Conservation (phyloP, 805 yeast species). For the Yarrowia sp. region DNA sequence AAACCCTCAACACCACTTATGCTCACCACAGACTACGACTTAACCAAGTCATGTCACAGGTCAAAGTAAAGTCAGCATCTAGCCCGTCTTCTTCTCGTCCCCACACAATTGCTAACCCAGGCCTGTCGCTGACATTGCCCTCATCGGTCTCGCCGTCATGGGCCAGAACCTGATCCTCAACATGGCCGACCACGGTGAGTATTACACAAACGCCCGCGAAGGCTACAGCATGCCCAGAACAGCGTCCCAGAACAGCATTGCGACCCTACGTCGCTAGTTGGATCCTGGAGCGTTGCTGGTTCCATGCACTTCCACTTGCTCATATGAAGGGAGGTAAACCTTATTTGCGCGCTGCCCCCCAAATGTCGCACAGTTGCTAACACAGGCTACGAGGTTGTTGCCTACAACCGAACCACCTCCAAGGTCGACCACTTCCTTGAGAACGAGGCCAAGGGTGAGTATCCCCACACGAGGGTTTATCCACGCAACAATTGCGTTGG, state of each 20-base stretch:
- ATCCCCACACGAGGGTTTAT: not conserved
- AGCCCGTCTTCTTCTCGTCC: not conserved
- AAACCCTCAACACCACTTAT: constrained; percentile 1
- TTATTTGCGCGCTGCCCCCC: not conserved
- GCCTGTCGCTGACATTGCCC: constrained; percentile 83
- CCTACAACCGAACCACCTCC: constrained; percentile 95
- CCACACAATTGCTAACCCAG: constrained; percentile 13
- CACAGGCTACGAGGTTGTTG: constrained; percentile 77
- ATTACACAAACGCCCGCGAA: not conserved
- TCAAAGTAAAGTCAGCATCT: constrained; percentile 3
- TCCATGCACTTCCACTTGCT: constrained; percentile 26
- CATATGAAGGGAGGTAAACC: constrained; percentile 10
- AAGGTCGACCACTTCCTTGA: constrained; percentile 92
- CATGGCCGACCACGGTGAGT: constrained; percentile 91
- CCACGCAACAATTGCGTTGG: not conserved
- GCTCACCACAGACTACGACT: constrained; percentile 25
- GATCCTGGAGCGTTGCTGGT: constrained; percentile 1
- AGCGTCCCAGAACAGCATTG: not conserved
- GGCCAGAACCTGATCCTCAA: constrained; percentile 93
- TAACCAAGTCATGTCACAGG: constrained; percentile 21
- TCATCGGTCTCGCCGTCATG: constrained; percentile 99
- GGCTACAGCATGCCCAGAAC: not conserved
- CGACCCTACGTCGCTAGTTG: not conserved
- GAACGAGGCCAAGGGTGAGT: constrained; percentile 82
- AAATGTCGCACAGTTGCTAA: constrained; percentile 25